Evolutionary conservation across 345 rosid genomes (phyloP).

Genomic region (Citrus australasica): DNA sequence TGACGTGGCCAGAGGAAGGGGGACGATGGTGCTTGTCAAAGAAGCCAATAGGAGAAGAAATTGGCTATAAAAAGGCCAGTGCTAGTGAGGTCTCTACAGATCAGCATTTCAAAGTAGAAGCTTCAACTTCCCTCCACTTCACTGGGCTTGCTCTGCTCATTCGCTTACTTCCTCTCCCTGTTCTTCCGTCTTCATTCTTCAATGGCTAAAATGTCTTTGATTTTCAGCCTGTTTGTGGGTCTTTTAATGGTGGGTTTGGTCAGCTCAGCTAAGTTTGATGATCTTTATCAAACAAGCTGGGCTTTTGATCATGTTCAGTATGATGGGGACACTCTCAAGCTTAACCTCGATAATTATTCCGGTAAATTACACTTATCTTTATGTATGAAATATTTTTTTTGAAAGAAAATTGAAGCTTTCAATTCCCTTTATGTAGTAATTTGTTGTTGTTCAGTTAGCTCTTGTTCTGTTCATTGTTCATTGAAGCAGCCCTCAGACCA

Average conservation of each 20-base stretch:
- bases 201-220: constrained; percentile 28
- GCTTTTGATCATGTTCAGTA: constrained; percentile 70
- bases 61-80: constrained; percentile 33
- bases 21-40: constrained; percentile 4
- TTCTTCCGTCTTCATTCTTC: neutral
- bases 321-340: constrained; percentile 81
- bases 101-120: constrained; percentile 4
- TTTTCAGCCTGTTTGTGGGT: constrained; percentile 33
- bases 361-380: constrained; percentile 36
- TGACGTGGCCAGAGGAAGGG: constrained; percentile 17
- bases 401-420: neutral
- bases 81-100: neutral
- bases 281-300: constrained; percentile 83
- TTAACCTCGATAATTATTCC: constrained; percentile 86
- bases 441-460: neutral
- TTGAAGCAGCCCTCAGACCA: neutral
- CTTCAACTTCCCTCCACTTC: neutral
- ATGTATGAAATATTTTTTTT: too few species aligned
- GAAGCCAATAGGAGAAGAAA: constrained; percentile 23
- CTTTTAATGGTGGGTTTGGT: constrained; percentile 34
- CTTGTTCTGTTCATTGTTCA: neutral
- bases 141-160: neutral
- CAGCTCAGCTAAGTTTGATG: constrained; percentile 58
- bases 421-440: neutral
- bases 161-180: neutral